Conservation (phyloP, 495 filamentous ascomycete genomes). For the Echria macrotheca region DNA sequence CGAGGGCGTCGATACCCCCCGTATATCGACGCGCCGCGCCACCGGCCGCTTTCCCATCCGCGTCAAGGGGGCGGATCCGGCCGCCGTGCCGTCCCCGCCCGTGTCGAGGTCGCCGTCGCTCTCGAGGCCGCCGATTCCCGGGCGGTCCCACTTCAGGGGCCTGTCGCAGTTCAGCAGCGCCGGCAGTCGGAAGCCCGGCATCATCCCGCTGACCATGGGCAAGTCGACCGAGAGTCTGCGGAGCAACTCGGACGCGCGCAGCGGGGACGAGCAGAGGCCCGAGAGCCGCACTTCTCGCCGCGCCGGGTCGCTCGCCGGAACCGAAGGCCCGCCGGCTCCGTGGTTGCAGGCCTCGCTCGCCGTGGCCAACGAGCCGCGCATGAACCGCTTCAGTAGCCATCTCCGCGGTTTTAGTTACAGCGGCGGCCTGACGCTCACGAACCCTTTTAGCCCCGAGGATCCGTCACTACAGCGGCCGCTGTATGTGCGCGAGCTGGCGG, state of each 20-base stretch:
- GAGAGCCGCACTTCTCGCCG: conserved; percentile 10
- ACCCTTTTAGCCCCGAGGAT: conserved; percentile 57
- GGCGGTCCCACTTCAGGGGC: conserved; percentile 66
- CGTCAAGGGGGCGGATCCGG: conserved; percentile 48
- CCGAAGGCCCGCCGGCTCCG: neutral
- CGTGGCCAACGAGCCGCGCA: conserved; percentile 7
- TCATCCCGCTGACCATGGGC: conserved; percentile 57
- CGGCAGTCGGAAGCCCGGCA: conserved; percentile 54
- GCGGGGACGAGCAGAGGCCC: conserved; percentile 45
- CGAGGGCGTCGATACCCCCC: conserved; percentile 63
- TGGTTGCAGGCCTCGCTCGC: neutral
- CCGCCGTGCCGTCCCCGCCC: conserved; percentile 16
- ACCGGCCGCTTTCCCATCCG: conserved; percentile 77
- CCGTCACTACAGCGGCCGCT: conserved; percentile 40
- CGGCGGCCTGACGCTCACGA: conserved; percentile 38
- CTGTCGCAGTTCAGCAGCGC: conserved; percentile 59
- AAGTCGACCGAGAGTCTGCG: conserved; percentile 66
- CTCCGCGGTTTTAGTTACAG: conserved; percentile 66
- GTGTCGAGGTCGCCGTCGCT: conserved; percentile 28
- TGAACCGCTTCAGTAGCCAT: conserved; percentile 64
- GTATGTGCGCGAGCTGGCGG: conserved; percentile 68
- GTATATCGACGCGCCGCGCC: conserved; percentile 57
- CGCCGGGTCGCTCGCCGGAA: neutral
- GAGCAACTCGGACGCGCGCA: conserved; percentile 74
- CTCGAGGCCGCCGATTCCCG: conserved; percentile 63